Evolutionary conservation across 1,284 basidiomycete species (phyloP).

Genomic region (Cystobasidiaceae sp.): DNA sequence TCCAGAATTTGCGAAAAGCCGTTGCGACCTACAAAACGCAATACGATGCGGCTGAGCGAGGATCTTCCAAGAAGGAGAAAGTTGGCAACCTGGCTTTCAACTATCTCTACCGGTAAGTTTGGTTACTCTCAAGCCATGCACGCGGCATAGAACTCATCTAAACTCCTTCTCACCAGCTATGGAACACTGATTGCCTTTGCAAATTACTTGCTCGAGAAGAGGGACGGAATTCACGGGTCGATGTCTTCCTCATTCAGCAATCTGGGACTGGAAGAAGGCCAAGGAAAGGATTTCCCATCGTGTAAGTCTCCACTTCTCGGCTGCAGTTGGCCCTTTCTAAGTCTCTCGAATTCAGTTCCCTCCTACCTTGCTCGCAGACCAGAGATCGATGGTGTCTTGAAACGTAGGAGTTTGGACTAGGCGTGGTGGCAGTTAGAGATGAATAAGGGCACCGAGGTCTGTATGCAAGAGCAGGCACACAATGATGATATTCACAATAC

Average conservation of each 20-base stretch:
- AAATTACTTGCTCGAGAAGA: constrained; percentile 79
- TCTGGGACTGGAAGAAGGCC: background rate
- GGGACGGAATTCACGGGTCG: background rate
- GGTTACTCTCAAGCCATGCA: background rate
- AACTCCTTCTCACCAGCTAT: constrained; percentile 55
- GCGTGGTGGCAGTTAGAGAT: background rate
- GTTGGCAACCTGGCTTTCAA: constrained; percentile 67
- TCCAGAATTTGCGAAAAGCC: constrained; percentile 86
- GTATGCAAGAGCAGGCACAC: too few species aligned
- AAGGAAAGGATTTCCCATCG: constrained; percentile 16
- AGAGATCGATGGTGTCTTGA: constrained; percentile 21
- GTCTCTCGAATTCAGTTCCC: too few species aligned
- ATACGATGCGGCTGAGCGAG: constrained; percentile 71
- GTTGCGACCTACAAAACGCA: constrained; percentile 93
- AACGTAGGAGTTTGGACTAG: constrained; percentile 10
- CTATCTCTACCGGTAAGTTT: constrained; percentile 37
- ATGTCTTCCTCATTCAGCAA: constrained; percentile 17
- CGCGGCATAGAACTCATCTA: constrained; percentile 18
- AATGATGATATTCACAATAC: too few species aligned
- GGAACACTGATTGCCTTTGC: constrained; percentile 90
- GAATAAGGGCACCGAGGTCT: too few species aligned
- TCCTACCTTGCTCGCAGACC: constrained; percentile 7
- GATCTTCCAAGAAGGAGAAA: constrained; percentile 68
- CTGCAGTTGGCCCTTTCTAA: too few species aligned
- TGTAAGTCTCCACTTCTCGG: too few species aligned